Evolutionary conservation across 1,284 basidiomycete genomes (phyloP).

Genomic region (Austroboletus sp.): DNA sequence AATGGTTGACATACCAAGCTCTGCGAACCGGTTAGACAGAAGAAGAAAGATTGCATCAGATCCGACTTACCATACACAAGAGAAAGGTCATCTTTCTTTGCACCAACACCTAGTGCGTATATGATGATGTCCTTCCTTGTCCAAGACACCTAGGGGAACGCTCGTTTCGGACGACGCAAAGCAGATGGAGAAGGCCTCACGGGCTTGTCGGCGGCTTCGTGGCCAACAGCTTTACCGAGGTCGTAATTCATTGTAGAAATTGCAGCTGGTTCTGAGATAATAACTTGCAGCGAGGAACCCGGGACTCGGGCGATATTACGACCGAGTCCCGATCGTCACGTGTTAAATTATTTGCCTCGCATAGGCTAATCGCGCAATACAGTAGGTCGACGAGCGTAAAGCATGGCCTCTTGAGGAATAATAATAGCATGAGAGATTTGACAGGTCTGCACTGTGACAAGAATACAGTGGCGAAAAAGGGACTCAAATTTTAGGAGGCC

Average conservation of each 20-base stretch:
- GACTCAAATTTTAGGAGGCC: too few relatives aligned
- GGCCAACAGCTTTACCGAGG: slow-evolving; percentile 26
- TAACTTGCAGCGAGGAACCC: too few relatives aligned
- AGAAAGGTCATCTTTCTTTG: slow-evolving; percentile 29
- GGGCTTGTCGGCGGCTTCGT: slow-evolving; percentile 17
- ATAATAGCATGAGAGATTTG: too few relatives aligned
- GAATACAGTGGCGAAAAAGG: too few relatives aligned
- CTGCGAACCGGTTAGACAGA: slow-evolving; percentile 13
- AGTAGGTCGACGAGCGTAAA: too few relatives aligned
- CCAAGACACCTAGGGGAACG: slow-evolving; percentile 26
- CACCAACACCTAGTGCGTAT: slow-evolving; percentile 29
- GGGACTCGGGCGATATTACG: too few relatives aligned
- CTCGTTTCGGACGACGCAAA: background rate
- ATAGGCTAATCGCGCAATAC: too few relatives aligned
- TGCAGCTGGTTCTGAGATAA: too few relatives aligned
- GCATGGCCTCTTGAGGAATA: too few relatives aligned
- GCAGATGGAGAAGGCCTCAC: slow-evolving; percentile 5
- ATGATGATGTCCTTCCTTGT: slow-evolving; percentile 30
- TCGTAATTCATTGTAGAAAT: slow-evolving; percentile 23
- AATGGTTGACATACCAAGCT: slow-evolving; percentile 25
- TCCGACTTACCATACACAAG: slow-evolving; percentile 27
- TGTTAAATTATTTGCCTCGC: too few relatives aligned
- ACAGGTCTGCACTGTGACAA: too few relatives aligned
- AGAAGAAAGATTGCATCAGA: background rate
- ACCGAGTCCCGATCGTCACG: too few relatives aligned